A percentile compares a stretch with the other conserved stretches of the same genome.
Evolutionary conservation across 78 protist species (phyloP).

Genomic region (Andalucia godoyi): DNA sequence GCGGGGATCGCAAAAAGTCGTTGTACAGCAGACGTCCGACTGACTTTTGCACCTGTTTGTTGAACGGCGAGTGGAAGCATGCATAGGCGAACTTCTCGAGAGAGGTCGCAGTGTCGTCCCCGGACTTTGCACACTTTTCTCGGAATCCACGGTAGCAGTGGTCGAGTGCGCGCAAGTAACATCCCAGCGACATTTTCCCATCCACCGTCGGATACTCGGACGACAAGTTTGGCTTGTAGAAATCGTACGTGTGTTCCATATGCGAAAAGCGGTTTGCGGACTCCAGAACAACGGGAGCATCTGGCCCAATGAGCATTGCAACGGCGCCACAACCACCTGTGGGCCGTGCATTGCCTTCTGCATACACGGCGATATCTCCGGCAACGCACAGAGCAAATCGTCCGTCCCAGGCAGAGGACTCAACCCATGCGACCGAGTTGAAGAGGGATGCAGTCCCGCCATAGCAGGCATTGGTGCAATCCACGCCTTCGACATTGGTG

Average conservation of each 20-base stretch:
- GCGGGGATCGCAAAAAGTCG: slow-evolving; percentile 27
- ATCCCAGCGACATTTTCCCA: slow-evolving; percentile 71
- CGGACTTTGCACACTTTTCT: slow-evolving; percentile 10
- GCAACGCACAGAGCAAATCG: slow-evolving; percentile 74
- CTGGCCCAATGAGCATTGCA: slow-evolving; percentile 90
- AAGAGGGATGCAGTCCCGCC: slow-evolving; percentile 92
- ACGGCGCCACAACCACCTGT: slow-evolving; percentile 83
- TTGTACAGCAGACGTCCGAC: slow-evolving; percentile 66
- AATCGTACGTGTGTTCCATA: slow-evolving; percentile 83
- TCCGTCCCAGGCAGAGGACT: slow-evolving; percentile 84
- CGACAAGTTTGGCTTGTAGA: slow-evolving; percentile 83
- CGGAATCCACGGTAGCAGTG: slow-evolving; percentile 50
- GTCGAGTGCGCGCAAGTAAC: slow-evolving; percentile 78
- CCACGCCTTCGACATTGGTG: slow-evolving; percentile 52
- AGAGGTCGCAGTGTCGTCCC: not conserved
- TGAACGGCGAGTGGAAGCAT: slow-evolving; percentile 88
- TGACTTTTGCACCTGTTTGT: slow-evolving; percentile 85
- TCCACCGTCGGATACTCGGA: slow-evolving; percentile 84
- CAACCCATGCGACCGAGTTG: slow-evolving; percentile 80
- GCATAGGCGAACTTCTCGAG: slow-evolving; percentile 44
- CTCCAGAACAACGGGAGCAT: slow-evolving; percentile 86
- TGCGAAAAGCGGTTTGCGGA: slow-evolving; percentile 50
- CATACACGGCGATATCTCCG: slow-evolving; percentile 87
- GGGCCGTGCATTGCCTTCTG: slow-evolving; percentile 48
- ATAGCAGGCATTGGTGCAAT: slow-evolving; percentile 87